Evolutionary conservation across 306 rosid species (phyloP).

Genomic region (Castanea crenata): DNA sequence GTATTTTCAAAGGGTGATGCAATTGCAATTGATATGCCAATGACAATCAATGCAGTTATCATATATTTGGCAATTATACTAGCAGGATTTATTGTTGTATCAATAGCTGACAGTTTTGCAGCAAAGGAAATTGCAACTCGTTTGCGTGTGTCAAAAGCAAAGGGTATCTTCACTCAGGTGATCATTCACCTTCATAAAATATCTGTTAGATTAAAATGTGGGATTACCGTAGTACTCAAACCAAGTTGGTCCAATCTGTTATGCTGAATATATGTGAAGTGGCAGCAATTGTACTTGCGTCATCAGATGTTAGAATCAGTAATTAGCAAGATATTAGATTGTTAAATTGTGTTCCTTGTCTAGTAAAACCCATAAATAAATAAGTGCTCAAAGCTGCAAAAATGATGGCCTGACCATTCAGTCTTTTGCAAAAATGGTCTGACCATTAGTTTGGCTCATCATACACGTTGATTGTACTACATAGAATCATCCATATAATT

Average conservation of each 20-base stretch:
- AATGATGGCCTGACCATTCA: neutral
- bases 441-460: neutral
- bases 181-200: conserved; percentile 3
- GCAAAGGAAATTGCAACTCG: conserved; percentile 76
- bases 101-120: conserved; percentile 93
- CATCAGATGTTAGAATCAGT: neutral
- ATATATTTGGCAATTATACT: conserved; percentile 76
- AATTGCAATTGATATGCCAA: conserved; percentile 88
- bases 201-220: neutral
- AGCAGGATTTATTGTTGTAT: conserved; percentile 78
- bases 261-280: neutral
- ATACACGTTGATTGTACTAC: neutral
- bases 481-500: neutral
- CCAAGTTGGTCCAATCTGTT: neutral
- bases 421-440: neutral
- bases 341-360: neutral
- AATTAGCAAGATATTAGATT: neutral
- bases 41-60: conserved; percentile 75
- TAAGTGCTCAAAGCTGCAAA: neutral
- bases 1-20: conserved; percentile 80
- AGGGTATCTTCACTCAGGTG: conserved; percentile 88
- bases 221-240: neutral
- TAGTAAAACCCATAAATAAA: neutral
- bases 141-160: conserved; percentile 69
- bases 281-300: neutral